Percentiles rank a stretch among this genome's conserved stretches.
Conservation (phyloP, 768 basidiomycete species). For the Mycena polygramma region DNA sequence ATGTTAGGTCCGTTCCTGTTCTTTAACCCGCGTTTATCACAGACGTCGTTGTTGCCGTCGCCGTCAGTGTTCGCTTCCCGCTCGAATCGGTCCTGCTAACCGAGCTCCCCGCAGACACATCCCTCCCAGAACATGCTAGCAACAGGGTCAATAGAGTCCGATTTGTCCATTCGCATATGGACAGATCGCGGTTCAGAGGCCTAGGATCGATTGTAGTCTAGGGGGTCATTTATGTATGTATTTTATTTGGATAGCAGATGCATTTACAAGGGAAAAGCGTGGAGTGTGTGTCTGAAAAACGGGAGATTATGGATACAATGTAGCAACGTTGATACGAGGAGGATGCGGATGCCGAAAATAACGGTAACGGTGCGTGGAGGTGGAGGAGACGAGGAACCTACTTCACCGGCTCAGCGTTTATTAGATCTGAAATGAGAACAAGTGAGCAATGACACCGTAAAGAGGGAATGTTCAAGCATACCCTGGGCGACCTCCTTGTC, state of each 20-base stretch:
- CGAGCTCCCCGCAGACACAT: slow-evolving; percentile 70
- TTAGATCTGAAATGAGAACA: slow-evolving; percentile 58
- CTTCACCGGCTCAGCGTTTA: slow-evolving; percentile 72
- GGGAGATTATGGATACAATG: slow-evolving; percentile 30
- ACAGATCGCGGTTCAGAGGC: slow-evolving; percentile 60
- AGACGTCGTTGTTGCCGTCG: slow-evolving; percentile 87
- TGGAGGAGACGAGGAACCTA: slow-evolving; percentile 39
- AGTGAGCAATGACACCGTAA: slow-evolving; percentile 24
- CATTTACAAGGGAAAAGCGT: slow-evolving; percentile 35
- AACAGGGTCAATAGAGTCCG: slow-evolving; percentile 88
- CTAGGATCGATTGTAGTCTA: slow-evolving; percentile 23
- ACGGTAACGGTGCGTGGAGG: slow-evolving; percentile 2
- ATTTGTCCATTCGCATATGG: slow-evolving; percentile 89
- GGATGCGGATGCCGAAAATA: not conserved
- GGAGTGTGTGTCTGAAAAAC: slow-evolving; percentile 18
- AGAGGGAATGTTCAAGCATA: slow-evolving; percentile 46
- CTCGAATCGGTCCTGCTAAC: slow-evolving; percentile 30
- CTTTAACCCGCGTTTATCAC: slow-evolving; percentile 14
- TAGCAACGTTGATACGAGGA: slow-evolving; percentile 11
- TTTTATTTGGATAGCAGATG: slow-evolving; percentile 35
- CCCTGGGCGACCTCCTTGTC: slow-evolving; percentile 85
- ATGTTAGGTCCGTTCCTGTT: not conserved
- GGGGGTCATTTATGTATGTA: slow-evolving; percentile 22
- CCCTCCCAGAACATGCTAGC: slow-evolving; percentile 90
- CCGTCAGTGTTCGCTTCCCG: slow-evolving; percentile 59